Evolutionary conservation across 805 yeast genomes (phyloP), one percentile per base, ranked within the genome.

Genomic region (Priceomyces fermenticarens): DNA sequence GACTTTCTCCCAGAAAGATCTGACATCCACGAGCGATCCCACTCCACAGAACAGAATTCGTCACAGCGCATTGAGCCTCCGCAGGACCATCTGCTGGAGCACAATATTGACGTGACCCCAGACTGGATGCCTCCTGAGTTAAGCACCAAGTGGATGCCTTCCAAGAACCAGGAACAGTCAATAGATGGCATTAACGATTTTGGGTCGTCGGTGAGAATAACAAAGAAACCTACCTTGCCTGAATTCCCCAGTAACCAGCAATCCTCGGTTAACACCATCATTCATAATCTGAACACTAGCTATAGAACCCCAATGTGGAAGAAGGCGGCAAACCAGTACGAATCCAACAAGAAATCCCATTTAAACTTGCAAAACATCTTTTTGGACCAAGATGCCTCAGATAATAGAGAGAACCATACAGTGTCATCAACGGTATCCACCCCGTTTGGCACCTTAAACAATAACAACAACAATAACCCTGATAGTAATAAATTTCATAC

Each of bases 101-200:
- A 17, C 6, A 26, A 25, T 16, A 20, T 20, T 5, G 42, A 46
- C 27, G 32, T 43, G 3, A 68, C 74, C 3, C 73, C 73, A 0
- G 62, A 59, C 28, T 69, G 73, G 75, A 69, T 70, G 73, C 73
- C 74, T 0, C 43, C 60, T 10, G 71, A 55, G 30, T 58, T 70
- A 39, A 55, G 53, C 23, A 69, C 61, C 5, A 58, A 57, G 39
- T 69, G 73, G 73, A 51, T 44, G 11, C 45, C 49, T 12, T 30
- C 42, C 11, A 16, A 29, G 6, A 41, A 38, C 9, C 42, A 30
- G 8, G 48, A 27, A n/a, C 37, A 28, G 11, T 10, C 16, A 3
- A 43, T 38, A 11, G 17, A 4, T 3, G 38, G 27, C 9, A 26
- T 30, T n/a, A 30, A 38, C 4, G 58, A 53, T 30, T 51, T 56